phyloP scores from a whole-genome alignment of 768 basidiomycete species.

The Cystofilobasidium bisporidii region DNA sequence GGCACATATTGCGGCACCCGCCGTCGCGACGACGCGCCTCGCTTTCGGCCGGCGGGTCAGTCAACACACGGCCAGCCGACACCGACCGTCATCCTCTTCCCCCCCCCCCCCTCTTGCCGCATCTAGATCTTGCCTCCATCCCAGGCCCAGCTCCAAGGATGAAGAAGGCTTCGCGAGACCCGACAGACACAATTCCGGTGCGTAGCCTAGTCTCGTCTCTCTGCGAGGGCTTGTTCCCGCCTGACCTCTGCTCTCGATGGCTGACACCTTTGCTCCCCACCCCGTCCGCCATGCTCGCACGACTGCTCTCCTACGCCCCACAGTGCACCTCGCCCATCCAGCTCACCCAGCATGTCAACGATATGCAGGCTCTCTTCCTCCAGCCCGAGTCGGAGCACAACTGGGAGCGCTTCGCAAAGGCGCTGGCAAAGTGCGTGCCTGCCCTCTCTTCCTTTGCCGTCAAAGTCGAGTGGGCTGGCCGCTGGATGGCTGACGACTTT shows the following conservation, averaged over 20 bases:
- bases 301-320: too few species aligned
- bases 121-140: not conserved
- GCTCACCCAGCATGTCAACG: slow-evolving; percentile 28
- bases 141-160: too few species aligned
- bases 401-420: slow-evolving; percentile 60
- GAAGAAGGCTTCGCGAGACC: not conserved
- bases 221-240: too few species aligned
- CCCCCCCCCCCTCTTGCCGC: not conserved
- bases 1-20: too few species aligned
- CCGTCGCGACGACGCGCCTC: not conserved
- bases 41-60: not conserved
- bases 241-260: too few species aligned
- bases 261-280: not conserved
- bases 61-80: too few species aligned
- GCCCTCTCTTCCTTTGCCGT: not conserved
- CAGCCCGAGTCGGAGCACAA: slow-evolving; percentile 61
- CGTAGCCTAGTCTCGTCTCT: not conserved
- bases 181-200: not conserved
- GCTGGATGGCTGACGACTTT: too few species aligned
- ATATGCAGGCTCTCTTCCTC: slow-evolving; percentile 29
- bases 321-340: slow-evolving; percentile 8
- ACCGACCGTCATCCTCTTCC: not conserved
- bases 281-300: not conserved
- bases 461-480: too few species aligned
- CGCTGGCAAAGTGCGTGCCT: slow-evolving; percentile 15